These are phyloP conservation scores for Yamadazyma insecticola DNA, from an alignment of 805 yeast species.

Conservation along the genomic window DNA sequence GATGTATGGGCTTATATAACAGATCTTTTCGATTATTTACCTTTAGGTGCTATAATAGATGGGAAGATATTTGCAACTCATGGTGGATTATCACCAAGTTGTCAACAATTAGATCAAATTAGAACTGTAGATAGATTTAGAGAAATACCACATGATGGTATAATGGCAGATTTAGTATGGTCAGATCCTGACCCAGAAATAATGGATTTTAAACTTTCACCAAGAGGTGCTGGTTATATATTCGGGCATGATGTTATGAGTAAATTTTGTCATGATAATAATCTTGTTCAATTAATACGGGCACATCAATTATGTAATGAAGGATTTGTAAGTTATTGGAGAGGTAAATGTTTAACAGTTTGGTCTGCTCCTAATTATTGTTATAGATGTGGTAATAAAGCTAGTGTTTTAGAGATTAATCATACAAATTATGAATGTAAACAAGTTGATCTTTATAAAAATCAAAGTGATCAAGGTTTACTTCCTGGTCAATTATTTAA, in stretches of 20 bases:
- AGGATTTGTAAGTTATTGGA: conserved; percentile 89
- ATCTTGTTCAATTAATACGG: conserved; percentile 74
- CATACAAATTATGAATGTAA: conserved; percentile 46
- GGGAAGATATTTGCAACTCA: conserved; percentile 90
- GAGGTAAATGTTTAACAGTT: conserved; percentile 87
- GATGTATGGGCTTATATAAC: conserved; percentile 88
- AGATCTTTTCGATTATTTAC: conserved; percentile 86
- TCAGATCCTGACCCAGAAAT: conserved; percentile 90
- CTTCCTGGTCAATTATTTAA: conserved; percentile 68
- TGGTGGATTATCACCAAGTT: conserved; percentile 94
- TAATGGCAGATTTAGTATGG: conserved; percentile 99
- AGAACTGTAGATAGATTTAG: conserved; percentile 84
- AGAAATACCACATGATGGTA: conserved; percentile 98
- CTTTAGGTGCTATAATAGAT: conserved; percentile 86
- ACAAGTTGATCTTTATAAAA: no score
- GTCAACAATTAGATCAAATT: conserved; percentile 90
- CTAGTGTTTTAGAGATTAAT: conserved; percentile 86
- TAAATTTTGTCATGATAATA: conserved; percentile 74
- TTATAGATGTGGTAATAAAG: conserved; percentile 94
- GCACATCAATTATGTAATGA: conserved; percentile 98
- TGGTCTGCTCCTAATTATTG: conserved; percentile 99
- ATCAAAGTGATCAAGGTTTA: conserved; percentile 9
- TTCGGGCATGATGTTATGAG: conserved; percentile 90
- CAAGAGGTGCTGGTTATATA: conserved; percentile 97
- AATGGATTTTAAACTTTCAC: conserved; percentile 77